These are phyloP conservation scores for Amphibolis antarctica DNA, from an alignment of 106 monocot species.

Conservation along the genomic window DNA sequence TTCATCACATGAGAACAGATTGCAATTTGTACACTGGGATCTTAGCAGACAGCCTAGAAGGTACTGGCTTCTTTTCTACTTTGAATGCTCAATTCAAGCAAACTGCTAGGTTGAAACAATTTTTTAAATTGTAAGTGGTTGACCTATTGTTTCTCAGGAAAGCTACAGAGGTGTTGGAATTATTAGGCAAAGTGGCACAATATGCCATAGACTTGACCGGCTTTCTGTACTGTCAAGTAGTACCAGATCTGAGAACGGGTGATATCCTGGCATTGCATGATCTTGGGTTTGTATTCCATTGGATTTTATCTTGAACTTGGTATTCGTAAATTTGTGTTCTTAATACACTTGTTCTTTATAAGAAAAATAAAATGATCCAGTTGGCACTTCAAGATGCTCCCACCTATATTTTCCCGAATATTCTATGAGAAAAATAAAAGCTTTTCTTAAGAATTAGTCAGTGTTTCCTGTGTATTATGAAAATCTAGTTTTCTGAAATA, in stretches of 20 bases:
- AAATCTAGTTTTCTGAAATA: no score
- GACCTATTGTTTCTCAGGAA: conserved; percentile 24
- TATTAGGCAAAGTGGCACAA: conserved; percentile 50
- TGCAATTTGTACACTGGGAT: conserved; percentile 59
- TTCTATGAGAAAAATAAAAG: no score
- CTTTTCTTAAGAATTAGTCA: no score
- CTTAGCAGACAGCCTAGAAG: conserved; percentile 55
- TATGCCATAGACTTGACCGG: conserved; percentile 57
- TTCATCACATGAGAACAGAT: conserved; percentile 27
- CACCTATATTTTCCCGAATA: no score
- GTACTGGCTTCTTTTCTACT: conserved; percentile 24
- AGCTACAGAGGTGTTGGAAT: conserved; percentile 49
- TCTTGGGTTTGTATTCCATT: conserved; percentile 7
- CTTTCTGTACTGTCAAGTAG: conserved; percentile 60
- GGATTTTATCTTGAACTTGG: not conserved
- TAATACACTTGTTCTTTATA: no score
- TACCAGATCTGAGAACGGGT: conserved; percentile 25
- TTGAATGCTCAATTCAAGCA: not conserved
- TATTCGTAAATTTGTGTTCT: no score
- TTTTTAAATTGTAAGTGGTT: not conserved
- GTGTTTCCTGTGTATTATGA: no score
- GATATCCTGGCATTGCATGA: conserved; percentile 3
- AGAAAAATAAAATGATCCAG: no score
- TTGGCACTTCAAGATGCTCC: no score
- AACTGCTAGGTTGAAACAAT: not conserved